Base-by-base conservation (phyloP, 1,284 basidiomycete genomes). In the Pyrrhoderma noxium region DNA sequence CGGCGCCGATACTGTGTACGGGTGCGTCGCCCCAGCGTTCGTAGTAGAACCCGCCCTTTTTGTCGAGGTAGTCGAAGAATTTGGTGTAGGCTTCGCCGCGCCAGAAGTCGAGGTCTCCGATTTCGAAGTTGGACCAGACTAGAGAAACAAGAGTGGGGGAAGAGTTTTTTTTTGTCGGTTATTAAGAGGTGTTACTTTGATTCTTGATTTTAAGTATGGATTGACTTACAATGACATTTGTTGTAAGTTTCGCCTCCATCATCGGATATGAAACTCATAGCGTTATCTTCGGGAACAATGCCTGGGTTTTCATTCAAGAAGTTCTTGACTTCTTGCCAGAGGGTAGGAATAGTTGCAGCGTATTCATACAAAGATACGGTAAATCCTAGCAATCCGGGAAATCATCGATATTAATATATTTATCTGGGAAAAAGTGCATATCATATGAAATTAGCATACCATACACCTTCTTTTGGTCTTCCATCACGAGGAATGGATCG, bases 1-100 rank as follows among this genome's bases (percentile, higher is more conserved):
- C 83, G 0, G 87, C 91, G 31, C 84, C 92, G 58, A 94, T 89
- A 51, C 84, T 88, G 63, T 93, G 90, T 2, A 93, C 86, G 1
- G 89, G 92, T 4, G 93, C 93, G 68, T 96, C 93, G 38, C 92
- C 93, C 90, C 89, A 91, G 35, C 89, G 78, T 76, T 94, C 91
- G 59, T 94, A 93, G 67, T 91, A 92, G 68, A 93, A 93, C n/a
- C 93, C 93, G 55, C 93, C 93, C 31, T 80, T 75, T 42, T 77
- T 64, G 62, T 97, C 93, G 18, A 97, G 75, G 65, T 79, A 77
- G 42, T 92, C 80, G 60, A 96, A 96, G 74, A 84, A 96, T 60
- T 88, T 84, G 56, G 70, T 72, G 69, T 96, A 96, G 0, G 85
- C 80, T 57, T 92, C 80, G 18, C 76, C 70, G 58, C 93, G 76